Evolutionary conservation across 345 rosid species (phyloP).

Genomic region (Brassica napus): Da-Ae NC_063437.1:13746001-13746500

Average conservation of each 20-base stretch:
- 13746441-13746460: no score
- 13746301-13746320: no score
- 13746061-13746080: slow-evolving; percentile 44
- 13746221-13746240: background rate
- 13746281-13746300: no score
- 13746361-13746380: no score
- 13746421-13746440: no score
- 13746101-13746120: background rate
- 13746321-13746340: no score
- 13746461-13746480: no score
- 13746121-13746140: background rate
- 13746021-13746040: slow-evolving; percentile 82
- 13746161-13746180: background rate
- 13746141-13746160: background rate
- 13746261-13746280: background rate
- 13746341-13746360: no score
- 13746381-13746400: no score
- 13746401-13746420: no score
- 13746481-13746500: no score
- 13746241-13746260: background rate
- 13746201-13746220: slow-evolving; percentile 2
- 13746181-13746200: background rate
- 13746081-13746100: background rate
- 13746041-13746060: slow-evolving; percentile 79
- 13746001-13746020: slow-evolving; percentile 63